Conservation (phyloP, 306 rosid species). For the Nissolia schottii region DNA sequence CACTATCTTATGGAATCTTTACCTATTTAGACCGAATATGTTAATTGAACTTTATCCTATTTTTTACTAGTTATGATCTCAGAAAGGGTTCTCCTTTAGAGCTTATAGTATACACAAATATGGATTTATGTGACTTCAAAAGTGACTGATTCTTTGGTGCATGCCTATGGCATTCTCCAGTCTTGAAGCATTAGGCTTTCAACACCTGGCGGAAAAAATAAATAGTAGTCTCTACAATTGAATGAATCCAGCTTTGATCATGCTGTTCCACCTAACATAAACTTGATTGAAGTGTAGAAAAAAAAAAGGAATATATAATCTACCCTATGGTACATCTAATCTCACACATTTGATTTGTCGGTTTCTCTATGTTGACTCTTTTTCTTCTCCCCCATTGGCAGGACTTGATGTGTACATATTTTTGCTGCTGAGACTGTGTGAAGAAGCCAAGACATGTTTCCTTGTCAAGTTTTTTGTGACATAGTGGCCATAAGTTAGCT, state of each 20-base stretch:
- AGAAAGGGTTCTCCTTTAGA: conserved; percentile 8
- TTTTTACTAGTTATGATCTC: conserved; percentile 26
- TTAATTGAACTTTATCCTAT: background rate
- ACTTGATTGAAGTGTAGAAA: conserved; percentile 25
- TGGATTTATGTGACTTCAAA: conserved; percentile 14
- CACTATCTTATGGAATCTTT: conserved; percentile 35
- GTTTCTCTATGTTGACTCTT: conserved; percentile 25
- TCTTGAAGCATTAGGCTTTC: conserved; percentile 16
- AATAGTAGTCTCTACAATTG: conserved; percentile 3
- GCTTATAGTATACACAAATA: background rate
- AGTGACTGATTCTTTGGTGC: background rate
- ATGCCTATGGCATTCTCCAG: conserved; percentile 7
- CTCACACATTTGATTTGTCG: conserved; percentile 18
- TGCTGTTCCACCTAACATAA: conserved; percentile 30
- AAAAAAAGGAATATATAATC: background rate
- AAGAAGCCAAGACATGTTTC: conserved; percentile 26
- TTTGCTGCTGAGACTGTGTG: conserved; percentile 33
- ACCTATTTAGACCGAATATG: conserved; percentile 18
- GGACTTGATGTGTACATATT: conserved; percentile 35
- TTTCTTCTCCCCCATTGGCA: conserved; percentile 11
- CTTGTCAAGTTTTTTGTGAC: conserved; percentile 29
- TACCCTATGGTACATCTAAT: conserved; percentile 6
- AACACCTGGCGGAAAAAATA: conserved; percentile 29
- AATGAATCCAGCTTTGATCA: conserved; percentile 20
- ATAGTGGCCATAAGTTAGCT: conserved; percentile 24